These are phyloP conservation scores for Iberis amara DNA, from an alignment of 441 rosid species.

Conservation along the genomic window DNA sequence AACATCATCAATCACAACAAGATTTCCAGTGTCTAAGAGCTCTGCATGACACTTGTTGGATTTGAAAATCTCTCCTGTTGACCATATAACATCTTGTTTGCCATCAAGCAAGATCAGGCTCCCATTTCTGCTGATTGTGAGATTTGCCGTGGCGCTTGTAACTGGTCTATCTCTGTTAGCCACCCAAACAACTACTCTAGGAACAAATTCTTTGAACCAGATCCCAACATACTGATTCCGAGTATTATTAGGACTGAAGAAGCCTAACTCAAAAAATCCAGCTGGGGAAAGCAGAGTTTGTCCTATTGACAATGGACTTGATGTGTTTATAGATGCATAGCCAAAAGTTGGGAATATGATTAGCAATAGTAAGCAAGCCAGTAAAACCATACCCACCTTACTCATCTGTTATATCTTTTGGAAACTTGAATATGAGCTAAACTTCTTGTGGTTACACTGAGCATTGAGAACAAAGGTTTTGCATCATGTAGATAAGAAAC, in stretches of 20 bases:
- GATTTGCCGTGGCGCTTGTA: slow-evolving; percentile 15
- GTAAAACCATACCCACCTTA: slow-evolving; percentile 19
- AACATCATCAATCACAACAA: slow-evolving; percentile 28
- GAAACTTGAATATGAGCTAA: neutral
- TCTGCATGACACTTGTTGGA: slow-evolving; percentile 20
- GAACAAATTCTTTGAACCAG: slow-evolving; percentile 23
- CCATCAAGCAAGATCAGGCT: slow-evolving; percentile 23
- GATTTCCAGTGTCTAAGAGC: slow-evolving; percentile 33
- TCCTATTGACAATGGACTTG: slow-evolving; percentile 26
- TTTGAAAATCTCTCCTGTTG: slow-evolving; percentile 15
- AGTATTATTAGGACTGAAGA: slow-evolving; percentile 31
- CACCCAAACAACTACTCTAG: slow-evolving; percentile 33
- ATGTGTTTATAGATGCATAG: slow-evolving; percentile 22
- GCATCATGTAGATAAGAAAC: too few relatives aligned
- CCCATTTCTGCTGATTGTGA: slow-evolving; percentile 28
- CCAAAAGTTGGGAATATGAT: slow-evolving; percentile 9
- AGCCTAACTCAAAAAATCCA: slow-evolving; percentile 39
- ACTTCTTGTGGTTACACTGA: neutral
- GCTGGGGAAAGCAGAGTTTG: slow-evolving; percentile 33
- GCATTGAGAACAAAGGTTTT: too few relatives aligned
- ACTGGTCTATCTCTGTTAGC: slow-evolving; percentile 30
- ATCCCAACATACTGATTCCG: slow-evolving; percentile 39
- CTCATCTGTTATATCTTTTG: slow-evolving; percentile 1
- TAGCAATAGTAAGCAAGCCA: slow-evolving; percentile 13
- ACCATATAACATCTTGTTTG: slow-evolving; percentile 26